Base-by-base conservation (phyloP, 192 early-diverging fungal genomes). In the Coemansia sp. region DNA sequence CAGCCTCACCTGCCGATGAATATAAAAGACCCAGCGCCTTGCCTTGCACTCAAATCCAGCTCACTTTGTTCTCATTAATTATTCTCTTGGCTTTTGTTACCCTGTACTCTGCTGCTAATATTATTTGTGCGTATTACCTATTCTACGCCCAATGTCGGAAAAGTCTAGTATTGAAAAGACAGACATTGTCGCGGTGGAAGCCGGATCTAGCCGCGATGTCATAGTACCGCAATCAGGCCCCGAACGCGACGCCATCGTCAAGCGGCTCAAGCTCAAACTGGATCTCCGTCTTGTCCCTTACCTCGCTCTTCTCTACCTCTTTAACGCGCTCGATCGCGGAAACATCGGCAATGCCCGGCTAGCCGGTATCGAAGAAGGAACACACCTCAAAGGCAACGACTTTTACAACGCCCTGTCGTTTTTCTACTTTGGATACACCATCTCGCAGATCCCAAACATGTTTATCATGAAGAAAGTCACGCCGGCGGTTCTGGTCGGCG, bases 371-470 rank as follows among this genome's bases (percentile, higher is more conserved):
- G 79, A 81, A 17, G 51, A 62, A 25, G 68, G 71, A 39, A 75
- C 80, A 22, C 60, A 85, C 57, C 72, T 90, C 11, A 66, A 65
- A 23, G 76, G 85, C 67, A 77, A 75, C 32, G 53, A 77, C 22
- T 75, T 74, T 60, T 82, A 71, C 67, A 79, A 73, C 43, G 79
- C 70, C 4, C 73, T 84, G 29, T 80, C 75, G 32, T 63, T 80
- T 48, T 85, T 84, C 74, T 84, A 79, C 32, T 58, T 83, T 58
- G 76, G 72, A 4, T 88, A 92, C 73, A 86, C 89, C 45, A 54
- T 91, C 32, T 92, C 88, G 58, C 90, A 94, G 70, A 77, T 94
- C 7, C 92, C 91, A 5, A 88, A 88, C 47, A 94, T 92, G 81
- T 77, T 89, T 54, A 70, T 91, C 14, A 66, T 93, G 54, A 89